Percentiles rank a stretch among this genome's conserved stretches.
phyloP scores from a whole-genome alignment of 2,329 filamentous ascomycete genomes.

The Dryadomyces quercus-mongolicae region DNA sequence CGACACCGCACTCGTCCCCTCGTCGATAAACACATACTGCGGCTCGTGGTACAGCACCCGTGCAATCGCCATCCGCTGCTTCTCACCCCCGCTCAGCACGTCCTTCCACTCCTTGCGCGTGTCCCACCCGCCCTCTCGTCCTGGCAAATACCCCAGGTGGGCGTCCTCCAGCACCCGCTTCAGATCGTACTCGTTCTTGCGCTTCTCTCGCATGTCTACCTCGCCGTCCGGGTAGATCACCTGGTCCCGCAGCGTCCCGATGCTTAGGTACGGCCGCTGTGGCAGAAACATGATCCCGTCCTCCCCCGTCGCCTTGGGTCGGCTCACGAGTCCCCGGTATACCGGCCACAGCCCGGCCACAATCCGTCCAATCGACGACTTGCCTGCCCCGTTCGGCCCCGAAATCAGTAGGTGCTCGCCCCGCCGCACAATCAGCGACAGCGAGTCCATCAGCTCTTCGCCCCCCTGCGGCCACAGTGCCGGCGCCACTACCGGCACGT shows the following conservation, averaged over 20 bases:
- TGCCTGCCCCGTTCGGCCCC: constrained; percentile 88
- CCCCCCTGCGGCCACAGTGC: constrained; percentile 80
- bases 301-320: constrained; percentile 65
- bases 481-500: constrained; percentile 86
- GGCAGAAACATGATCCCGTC: constrained; percentile 99
- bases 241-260: constrained; percentile 88
- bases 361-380: constrained; percentile 76
- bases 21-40: constrained; percentile 85
- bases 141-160: constrained; percentile 74
- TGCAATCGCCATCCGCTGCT: constrained; percentile 89
- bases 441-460: constrained; percentile 77
- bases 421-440: constrained; percentile 79
- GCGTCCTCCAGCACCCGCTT: constrained; percentile 70
- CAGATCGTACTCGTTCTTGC: constrained; percentile 67
- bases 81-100: constrained; percentile 92
- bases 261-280: constrained; percentile 82
- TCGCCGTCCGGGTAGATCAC: constrained; percentile 96
- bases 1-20: constrained; percentile 88
- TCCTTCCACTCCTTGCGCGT: constrained; percentile 98
- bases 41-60: constrained; percentile 90
- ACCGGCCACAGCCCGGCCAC: constrained; percentile 92
- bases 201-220: constrained; percentile 78
- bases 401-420: constrained; percentile 93
- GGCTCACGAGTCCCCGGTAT: constrained; percentile 82
- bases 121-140: constrained; percentile 92